A percentile compares a stretch with the other conserved stretches of the same genome.
Evolutionary conservation across 371 early-diverging fungal species (phyloP).

Genomic region (Haplosporangium sp.): DNA sequence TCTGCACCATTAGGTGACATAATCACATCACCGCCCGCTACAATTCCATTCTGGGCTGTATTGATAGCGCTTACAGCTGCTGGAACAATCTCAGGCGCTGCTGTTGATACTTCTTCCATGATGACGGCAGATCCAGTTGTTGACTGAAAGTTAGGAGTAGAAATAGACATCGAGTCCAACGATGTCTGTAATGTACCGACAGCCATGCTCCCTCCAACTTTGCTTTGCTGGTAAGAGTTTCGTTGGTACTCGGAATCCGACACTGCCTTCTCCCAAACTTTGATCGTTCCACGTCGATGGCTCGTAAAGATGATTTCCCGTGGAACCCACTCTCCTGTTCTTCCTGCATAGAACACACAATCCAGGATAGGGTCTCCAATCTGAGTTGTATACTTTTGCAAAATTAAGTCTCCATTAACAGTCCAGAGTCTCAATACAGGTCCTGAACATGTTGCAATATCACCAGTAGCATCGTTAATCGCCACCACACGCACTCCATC

Average conservation of each 20-base stretch:
- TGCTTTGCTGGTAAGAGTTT: conserved; percentile 17
- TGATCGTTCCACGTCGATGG: conserved; percentile 40
- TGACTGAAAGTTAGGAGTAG: not conserved
- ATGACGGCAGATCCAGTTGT: not conserved
- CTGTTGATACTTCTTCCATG: not conserved
- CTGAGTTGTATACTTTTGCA: conserved; percentile 66
- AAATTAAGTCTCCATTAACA: conserved; percentile 79
- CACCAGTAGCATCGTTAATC: conserved; percentile 78
- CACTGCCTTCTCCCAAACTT: conserved; percentile 59
- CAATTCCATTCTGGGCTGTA: not conserved
- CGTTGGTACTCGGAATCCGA: conserved; percentile 26
- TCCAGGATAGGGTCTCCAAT: conserved; percentile 70
- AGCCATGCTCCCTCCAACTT: conserved; percentile 11
- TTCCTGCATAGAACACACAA: conserved; percentile 69
- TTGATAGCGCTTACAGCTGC: not conserved
- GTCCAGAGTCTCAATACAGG: conserved; percentile 73
- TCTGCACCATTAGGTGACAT: conserved; percentile 14
- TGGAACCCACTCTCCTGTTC: conserved; percentile 44
- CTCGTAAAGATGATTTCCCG: conserved; percentile 46
- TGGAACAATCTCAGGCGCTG: not conserved
- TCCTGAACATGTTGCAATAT: conserved; percentile 78
- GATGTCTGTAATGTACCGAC: conserved; percentile 37
- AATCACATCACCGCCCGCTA: not conserved
- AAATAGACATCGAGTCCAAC: conserved; percentile 17
- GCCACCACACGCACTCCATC: conserved; percentile 66